Conservation (phyloP, 768 basidiomycete species). For the Myochromella boudieri region DNA sequence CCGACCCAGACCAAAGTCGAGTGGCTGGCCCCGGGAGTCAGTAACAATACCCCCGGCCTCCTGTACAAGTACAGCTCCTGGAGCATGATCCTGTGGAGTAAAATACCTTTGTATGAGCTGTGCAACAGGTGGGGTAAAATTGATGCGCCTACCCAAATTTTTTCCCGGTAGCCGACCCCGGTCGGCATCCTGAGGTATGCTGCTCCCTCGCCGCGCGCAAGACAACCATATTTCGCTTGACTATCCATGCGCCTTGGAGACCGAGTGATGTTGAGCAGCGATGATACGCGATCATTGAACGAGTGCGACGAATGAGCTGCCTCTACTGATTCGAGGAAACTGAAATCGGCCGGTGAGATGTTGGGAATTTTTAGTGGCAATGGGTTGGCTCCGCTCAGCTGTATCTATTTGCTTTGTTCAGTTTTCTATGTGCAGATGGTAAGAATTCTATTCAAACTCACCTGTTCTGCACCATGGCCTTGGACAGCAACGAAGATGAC, state of each 20-base stretch:
- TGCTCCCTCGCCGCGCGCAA: slow-evolving; percentile 84
- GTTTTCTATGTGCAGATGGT: not conserved
- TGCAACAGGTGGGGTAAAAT: not conserved
- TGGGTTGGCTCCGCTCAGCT: slow-evolving; percentile 50
- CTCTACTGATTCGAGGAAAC: slow-evolving; percentile 91
- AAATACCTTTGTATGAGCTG: not conserved
- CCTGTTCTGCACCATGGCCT: slow-evolving; percentile 82
- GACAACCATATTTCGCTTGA: slow-evolving; percentile 91
- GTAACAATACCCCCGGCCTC: slow-evolving; percentile 91
- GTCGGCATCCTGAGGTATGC: slow-evolving; percentile 82
- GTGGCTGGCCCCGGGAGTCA: slow-evolving; percentile 73
- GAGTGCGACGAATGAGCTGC: slow-evolving; percentile 88
- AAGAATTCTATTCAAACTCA: slow-evolving; percentile 21
- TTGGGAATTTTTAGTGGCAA: slow-evolving; percentile 53
- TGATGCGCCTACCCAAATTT: slow-evolving; percentile 79
- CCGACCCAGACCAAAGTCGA: slow-evolving; percentile 86
- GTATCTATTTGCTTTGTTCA: slow-evolving; percentile 42
- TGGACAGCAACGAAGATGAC: slow-evolving; percentile 86
- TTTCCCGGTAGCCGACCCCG: slow-evolving; percentile 79
- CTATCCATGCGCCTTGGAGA: slow-evolving; percentile 87
- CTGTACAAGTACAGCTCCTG: slow-evolving; percentile 78
- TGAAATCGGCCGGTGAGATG: slow-evolving; percentile 46
- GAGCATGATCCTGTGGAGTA: slow-evolving; percentile 81
- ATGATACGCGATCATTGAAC: slow-evolving; percentile 74
- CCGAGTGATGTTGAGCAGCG: slow-evolving; percentile 62